A percentile compares a stretch with the other conserved stretches of the same genome.
Conservation (phyloP, 345 rosid genomes). For the Hibiscus mutabilis region DNA sequence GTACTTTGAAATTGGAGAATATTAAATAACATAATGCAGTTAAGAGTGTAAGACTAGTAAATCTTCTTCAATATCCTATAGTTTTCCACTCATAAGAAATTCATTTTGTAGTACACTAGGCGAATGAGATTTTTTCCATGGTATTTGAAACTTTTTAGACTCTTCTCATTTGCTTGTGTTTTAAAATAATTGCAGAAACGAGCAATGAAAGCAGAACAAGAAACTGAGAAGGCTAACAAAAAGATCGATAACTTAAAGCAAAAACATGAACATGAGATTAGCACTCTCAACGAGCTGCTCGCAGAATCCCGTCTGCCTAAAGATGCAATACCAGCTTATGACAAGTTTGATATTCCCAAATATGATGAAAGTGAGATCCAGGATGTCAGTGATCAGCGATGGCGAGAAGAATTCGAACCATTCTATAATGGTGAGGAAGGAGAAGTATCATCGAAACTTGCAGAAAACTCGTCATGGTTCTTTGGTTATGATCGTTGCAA, state of each 20-base stretch:
- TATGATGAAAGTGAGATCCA: slow-evolving; percentile 42
- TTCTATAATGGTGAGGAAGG: slow-evolving; percentile 39
- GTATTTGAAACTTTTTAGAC: background rate
- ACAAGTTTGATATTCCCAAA: slow-evolving; percentile 30
- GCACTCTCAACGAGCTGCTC: slow-evolving; percentile 26
- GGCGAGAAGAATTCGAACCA: slow-evolving; percentile 74
- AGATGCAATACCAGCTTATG: slow-evolving; percentile 33
- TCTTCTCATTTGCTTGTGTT: background rate
- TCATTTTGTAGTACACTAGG: too few relatives aligned
- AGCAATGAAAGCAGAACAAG: slow-evolving; percentile 33
- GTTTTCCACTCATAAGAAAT: background rate
- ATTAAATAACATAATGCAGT: background rate
- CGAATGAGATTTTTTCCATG: background rate
- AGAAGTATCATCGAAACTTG: slow-evolving; percentile 40
- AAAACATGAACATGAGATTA: slow-evolving; percentile 41
- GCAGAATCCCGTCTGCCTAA: slow-evolving; percentile 44
- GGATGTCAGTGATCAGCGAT: slow-evolving; percentile 33
- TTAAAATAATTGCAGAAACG: slow-evolving; percentile 40
- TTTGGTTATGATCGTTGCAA: slow-evolving; percentile 89
- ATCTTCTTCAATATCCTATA: background rate
- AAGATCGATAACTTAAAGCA: slow-evolving; percentile 45
- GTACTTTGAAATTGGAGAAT: background rate
- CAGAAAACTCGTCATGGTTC: slow-evolving; percentile 77
- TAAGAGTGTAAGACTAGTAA: background rate
- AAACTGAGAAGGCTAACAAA: slow-evolving; percentile 45